These are phyloP conservation scores for Alternaria incomplexa DNA, from an alignment of 2,329 filamentous ascomycete species.

Conservation along the genomic window DNA sequence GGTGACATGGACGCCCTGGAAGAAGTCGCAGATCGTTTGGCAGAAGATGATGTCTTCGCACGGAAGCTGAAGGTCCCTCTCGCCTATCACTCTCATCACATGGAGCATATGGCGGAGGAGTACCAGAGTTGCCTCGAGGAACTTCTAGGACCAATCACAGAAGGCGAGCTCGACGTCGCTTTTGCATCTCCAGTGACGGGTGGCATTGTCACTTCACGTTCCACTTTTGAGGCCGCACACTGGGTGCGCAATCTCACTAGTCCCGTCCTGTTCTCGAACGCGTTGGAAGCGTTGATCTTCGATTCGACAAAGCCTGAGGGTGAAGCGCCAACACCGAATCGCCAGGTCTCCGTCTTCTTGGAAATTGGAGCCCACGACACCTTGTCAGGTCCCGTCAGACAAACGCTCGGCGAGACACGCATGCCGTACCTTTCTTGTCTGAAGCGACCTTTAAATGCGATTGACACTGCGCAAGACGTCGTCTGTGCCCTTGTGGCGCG, in stretches of 20 bases:
- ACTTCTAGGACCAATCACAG: background rate
- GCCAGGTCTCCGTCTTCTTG: constrained; percentile 10
- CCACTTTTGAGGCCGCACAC: constrained; percentile 12
- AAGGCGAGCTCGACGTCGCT: background rate
- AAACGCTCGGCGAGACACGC: constrained; percentile 36
- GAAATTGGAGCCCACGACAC: constrained; percentile 44
- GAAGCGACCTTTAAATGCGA: constrained; percentile 15
- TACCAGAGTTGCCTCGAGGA: constrained; percentile 14
- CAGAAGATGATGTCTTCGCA: constrained; percentile 48
- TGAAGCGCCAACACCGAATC: background rate
- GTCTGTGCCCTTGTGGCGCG: constrained; percentile 17
- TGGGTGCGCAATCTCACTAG: constrained; percentile 27
- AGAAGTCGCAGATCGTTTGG: constrained; percentile 37
- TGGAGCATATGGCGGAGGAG: constrained; percentile 8
- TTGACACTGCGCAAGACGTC: constrained; percentile 14
- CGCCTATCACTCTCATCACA: constrained; percentile 51
- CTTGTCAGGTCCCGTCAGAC: constrained; percentile 49
- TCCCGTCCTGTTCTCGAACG: constrained; percentile 24
- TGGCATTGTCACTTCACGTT: background rate
- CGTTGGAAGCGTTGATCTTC: constrained; percentile 9
- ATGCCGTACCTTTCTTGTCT: constrained; percentile 12
- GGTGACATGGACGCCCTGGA: constrained; percentile 49
- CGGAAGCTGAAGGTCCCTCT: constrained; percentile 48
- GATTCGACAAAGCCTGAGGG: background rate
- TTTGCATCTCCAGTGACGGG: constrained; percentile 4